These are phyloP conservation scores for Aspergillus hancockii DNA, from an alignment of 495 filamentous ascomycete species.

Conservation along the genomic window DNA sequence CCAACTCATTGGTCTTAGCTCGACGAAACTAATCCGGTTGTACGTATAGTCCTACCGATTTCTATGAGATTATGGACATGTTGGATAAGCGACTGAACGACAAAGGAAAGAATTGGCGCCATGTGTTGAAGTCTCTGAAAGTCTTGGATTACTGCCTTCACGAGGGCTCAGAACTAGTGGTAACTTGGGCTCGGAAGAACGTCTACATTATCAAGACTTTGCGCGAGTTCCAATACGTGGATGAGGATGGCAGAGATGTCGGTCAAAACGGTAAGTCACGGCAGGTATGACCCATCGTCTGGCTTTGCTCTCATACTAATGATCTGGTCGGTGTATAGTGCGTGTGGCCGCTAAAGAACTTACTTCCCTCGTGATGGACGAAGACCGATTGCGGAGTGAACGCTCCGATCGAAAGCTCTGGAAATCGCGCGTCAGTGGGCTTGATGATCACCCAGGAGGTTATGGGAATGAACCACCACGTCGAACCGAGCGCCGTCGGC, in stretches of 20 bases:
- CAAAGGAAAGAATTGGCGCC: constrained; percentile 99
- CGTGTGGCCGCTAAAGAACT: constrained; percentile 96
- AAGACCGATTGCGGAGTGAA: constrained; percentile 89
- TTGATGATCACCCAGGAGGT: constrained; percentile 65
- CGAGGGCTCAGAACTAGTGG: constrained; percentile 93
- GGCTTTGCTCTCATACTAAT: not conserved
- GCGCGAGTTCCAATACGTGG: constrained; percentile 92
- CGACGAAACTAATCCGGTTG: constrained; percentile 18
- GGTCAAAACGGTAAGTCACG: constrained; percentile 80
- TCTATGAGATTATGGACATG: constrained; percentile 99
- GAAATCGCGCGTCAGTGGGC: constrained; percentile 93
- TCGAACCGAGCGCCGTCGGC: constrained; percentile 46
- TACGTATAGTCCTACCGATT: constrained; percentile 77
- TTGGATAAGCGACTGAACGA: constrained; percentile 98
- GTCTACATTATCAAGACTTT: constrained; percentile 98
- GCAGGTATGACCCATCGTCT: not conserved
- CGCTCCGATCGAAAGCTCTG: constrained; percentile 89
- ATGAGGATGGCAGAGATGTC: constrained; percentile 92
- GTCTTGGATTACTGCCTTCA: constrained; percentile 98
- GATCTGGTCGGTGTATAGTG: constrained; percentile 56
- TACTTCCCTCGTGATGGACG: constrained; percentile 89
- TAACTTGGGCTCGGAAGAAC: constrained; percentile 97
- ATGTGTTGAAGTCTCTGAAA: constrained; percentile 96
- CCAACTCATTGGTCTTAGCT: not conserved
- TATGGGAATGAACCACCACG: constrained; percentile 38